These are phyloP conservation scores for Fusarium irregulare DNA, from an alignment of 2,329 filamentous ascomycete species.

Conservation along the genomic window DNA sequence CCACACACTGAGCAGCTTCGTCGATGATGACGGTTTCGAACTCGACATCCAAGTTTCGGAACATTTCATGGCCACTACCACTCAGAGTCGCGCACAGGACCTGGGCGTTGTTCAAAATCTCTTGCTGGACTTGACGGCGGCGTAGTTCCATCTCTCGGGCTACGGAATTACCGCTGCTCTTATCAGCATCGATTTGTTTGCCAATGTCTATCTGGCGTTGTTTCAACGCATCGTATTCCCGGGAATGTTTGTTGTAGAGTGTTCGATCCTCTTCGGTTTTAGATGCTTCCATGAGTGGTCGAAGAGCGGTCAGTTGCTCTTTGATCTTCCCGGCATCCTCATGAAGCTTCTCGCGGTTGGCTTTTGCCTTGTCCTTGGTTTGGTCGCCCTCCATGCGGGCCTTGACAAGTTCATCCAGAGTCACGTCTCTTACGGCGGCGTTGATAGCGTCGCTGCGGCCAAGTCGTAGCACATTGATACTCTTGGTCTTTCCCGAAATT, in stretches of 20 bases:
- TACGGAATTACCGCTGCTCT: slow-evolving; percentile 84
- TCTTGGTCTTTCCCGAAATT: slow-evolving; percentile 74
- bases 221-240: slow-evolving; percentile 82
- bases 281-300: slow-evolving; percentile 76
- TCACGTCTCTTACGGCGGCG: slow-evolving; percentile 86
- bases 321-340: slow-evolving; percentile 78
- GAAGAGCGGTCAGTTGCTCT: slow-evolving; percentile 75
- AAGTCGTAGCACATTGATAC: slow-evolving; percentile 88
- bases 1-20: slow-evolving; percentile 97
- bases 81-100: slow-evolving; percentile 95
- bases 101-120: slow-evolving; percentile 89
- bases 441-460: slow-evolving; percentile 95
- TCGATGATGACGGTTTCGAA: slow-evolving; percentile 99
- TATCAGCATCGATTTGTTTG: slow-evolving; percentile 84
- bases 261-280: slow-evolving; percentile 65
- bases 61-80: slow-evolving; percentile 97
- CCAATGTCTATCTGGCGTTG: slow-evolving; percentile 79
- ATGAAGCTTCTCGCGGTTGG: slow-evolving; percentile 69
- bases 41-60: slow-evolving; percentile 91
- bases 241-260: slow-evolving; percentile 68
- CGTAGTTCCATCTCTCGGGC: slow-evolving; percentile 88
- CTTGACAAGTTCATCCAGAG: slow-evolving; percentile 90
- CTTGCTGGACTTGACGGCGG: slow-evolving; percentile 85
- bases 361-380: slow-evolving; percentile 67
- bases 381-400: slow-evolving; percentile 72